Evolutionary conservation across 1,284 basidiomycete species (phyloP), one percentile per base, ranked within the genome.

Genomic region (Coniferiporia weirii): DNA sequence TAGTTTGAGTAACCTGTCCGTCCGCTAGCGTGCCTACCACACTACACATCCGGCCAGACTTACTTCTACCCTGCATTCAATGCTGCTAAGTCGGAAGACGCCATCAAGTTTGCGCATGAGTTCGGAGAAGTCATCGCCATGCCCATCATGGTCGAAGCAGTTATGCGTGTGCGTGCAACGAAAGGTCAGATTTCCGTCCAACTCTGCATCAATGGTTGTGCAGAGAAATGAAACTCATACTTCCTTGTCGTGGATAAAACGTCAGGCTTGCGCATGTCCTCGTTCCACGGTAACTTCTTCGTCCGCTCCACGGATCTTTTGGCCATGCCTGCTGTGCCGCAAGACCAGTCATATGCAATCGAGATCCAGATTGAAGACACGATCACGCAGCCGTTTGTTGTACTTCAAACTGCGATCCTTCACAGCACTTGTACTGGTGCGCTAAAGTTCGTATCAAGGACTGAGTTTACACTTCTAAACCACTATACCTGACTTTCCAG

Each of bases 231-330:
- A 20, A 52, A 52, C 34, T 50, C 43, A 45, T 15, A 15, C 7
- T 52, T 36, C 17, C n/a, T 45, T 22, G 51, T 12, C 32, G 20
- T 54, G 17, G 17, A n/a, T 27, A 27, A 27, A 27, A 22, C 15
- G n/a, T 35, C 67, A 88, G 92, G 95, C 61, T 78, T 99, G 58
- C 89, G 97, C 60, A 95, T 98, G 89, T 89, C 94, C 4, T 93
- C 93, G 1, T 99, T 98, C 90, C 95, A 99, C 69, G 97, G 97
- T 66, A 99, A 99, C 80, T 99, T 99, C 79, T 99, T 99, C 72
- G 95, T 98, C 56, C 89, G 97, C 54, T 98, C 95, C 10, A 98
- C 96, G 36, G 97, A 99, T 75, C 80, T 99, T 38, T 82, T 99
- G 36, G 95, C 96, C 2, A 90, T 99, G 81, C 96, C 97, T 1